Evolutionary conservation across 257 asterid genomes (phyloP), one percentile per base, ranked within the genome.

Genomic region (Fraxinus quadrangulata): DNA sequence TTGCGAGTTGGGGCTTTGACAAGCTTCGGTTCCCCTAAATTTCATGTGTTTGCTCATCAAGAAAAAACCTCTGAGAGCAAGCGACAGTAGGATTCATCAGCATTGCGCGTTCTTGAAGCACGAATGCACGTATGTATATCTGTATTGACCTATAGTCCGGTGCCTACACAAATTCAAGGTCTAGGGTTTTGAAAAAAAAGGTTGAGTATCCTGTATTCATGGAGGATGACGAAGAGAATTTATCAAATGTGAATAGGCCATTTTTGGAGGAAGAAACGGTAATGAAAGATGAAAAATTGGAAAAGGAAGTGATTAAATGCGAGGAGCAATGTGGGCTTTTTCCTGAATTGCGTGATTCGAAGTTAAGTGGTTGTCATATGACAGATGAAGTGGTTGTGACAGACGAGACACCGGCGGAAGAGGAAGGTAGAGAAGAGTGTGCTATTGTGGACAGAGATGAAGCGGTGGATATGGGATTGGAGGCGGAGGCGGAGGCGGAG

Each of bases 181-280:
- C 87, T 89, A 88, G 94, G 94, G 90, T 88, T 88, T 83, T 77
- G 78, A 30, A 26, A 30, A 39, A 39, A 23, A 45, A 66, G 11
- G 73, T 30, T 39, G 80, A 33, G 36, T 4, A 33, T 33, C 36
- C 36, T 33, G 71, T 63, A 39, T 69, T 82, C 76, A 71, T 79
- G 85, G 85, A 76, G 82, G 93, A 81, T 66, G 90, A 82, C 59
- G 92, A 80, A 71, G 86, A 83, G 42, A 71, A 70, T 68, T 65
- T 78, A 1, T 72, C 84, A 28, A 75, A 74, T 80, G 71, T 79
- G 77, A 85, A 81, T 77, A 65, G 81, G 70, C 78, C 86, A 70
- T 77, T 71, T 69, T 28, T 10, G 14, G 77, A 54, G 5, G 76
- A 42, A 75, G 42, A 74, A 80, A 77, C 74, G 81, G 75, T 17